A percentile compares a stretch with the other conserved stretches of the same genome.
Conservation (phyloP, 768 basidiomycete genomes). For the Coprinopsis marcescibilis region DNA sequence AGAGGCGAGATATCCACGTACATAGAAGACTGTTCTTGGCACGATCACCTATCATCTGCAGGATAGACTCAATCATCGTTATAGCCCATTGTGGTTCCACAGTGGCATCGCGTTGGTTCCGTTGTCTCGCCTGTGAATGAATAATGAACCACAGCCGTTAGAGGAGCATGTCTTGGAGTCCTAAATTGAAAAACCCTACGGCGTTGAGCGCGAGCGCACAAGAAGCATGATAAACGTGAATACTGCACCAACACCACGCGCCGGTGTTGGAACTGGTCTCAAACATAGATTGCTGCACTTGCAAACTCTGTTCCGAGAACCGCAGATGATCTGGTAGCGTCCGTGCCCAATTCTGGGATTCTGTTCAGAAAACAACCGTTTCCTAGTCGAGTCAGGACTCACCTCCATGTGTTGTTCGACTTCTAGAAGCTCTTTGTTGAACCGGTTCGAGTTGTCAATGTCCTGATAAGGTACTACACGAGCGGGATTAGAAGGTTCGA, state of each 20-base stretch:
- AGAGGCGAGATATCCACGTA: constrained; percentile 20
- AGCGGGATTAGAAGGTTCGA: constrained; percentile 11
- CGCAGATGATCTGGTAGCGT: constrained; percentile 67
- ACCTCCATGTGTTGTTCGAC: constrained; percentile 44
- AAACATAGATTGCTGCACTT: constrained; percentile 68
- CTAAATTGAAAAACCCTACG: constrained; percentile 37
- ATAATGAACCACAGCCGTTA: constrained; percentile 1
- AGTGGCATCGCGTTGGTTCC: constrained; percentile 30
- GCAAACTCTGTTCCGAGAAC: constrained; percentile 64
- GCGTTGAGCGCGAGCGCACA: constrained; percentile 57
- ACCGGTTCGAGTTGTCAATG: constrained; percentile 26
- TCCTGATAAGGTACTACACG: constrained; percentile 22
- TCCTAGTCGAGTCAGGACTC: constrained; percentile 13
- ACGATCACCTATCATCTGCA: constrained; percentile 43
- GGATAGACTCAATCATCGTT: constrained; percentile 36
- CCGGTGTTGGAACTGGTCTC: constrained; percentile 74
- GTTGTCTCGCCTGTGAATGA: constrained; percentile 32
- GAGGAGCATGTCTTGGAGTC: not conserved
- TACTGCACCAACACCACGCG: constrained; percentile 75
- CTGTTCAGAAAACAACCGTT: constrained; percentile 12
- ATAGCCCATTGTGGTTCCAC: constrained; percentile 39
- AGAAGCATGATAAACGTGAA: constrained; percentile 70
- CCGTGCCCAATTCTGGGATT: constrained; percentile 52
- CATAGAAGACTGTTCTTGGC: constrained; percentile 43
- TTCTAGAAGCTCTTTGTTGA: constrained; percentile 31